Evolutionary conservation across 2,329 filamentous ascomycete species (phyloP).

Genomic region (Fusarium floridanum): DNA sequence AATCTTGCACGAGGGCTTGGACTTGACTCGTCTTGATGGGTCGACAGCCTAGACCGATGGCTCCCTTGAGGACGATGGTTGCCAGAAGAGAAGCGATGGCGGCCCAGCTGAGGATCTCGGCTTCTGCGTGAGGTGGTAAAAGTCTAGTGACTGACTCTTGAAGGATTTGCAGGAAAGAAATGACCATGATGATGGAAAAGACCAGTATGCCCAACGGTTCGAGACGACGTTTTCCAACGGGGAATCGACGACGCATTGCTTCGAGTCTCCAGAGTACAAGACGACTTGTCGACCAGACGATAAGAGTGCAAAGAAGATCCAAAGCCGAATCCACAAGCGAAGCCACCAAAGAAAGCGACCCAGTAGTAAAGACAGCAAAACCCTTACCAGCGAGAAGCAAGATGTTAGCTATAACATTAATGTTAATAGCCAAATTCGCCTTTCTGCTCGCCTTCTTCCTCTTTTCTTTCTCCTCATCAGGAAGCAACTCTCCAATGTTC

Average conservation of each 20-base stretch:
- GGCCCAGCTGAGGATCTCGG: constrained; percentile 45
- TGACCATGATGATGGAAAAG: constrained; percentile 87
- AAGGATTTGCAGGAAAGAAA: constrained; percentile 81
- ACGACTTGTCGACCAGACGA: constrained; percentile 82
- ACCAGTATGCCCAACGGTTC: constrained; percentile 83
- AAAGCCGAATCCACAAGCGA: constrained; percentile 82
- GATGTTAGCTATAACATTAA: constrained; percentile 83
- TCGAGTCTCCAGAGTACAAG: constrained; percentile 71
- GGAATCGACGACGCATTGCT: constrained; percentile 73
- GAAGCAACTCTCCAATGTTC: constrained; percentile 49
- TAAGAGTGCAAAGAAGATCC: constrained; percentile 82
- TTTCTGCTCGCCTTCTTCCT: constrained; percentile 40
- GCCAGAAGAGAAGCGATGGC: constrained; percentile 68
- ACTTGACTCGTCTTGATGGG: constrained; percentile 86
- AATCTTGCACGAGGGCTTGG: constrained; percentile 70
- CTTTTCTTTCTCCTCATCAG: constrained; percentile 48
- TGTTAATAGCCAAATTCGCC: constrained; percentile 76
- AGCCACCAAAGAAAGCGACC: constrained; percentile 81
- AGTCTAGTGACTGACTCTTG: constrained; percentile 76
- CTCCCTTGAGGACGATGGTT: constrained; percentile 82
- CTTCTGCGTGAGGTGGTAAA: constrained; percentile 66
- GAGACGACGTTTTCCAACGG: constrained; percentile 75
- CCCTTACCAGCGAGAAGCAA: constrained; percentile 80
- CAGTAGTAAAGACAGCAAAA: constrained; percentile 81
- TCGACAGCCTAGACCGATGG: constrained; percentile 87